Conservation (phyloP, 192 early-diverging fungal species). For the Endogone sp. region DNA sequence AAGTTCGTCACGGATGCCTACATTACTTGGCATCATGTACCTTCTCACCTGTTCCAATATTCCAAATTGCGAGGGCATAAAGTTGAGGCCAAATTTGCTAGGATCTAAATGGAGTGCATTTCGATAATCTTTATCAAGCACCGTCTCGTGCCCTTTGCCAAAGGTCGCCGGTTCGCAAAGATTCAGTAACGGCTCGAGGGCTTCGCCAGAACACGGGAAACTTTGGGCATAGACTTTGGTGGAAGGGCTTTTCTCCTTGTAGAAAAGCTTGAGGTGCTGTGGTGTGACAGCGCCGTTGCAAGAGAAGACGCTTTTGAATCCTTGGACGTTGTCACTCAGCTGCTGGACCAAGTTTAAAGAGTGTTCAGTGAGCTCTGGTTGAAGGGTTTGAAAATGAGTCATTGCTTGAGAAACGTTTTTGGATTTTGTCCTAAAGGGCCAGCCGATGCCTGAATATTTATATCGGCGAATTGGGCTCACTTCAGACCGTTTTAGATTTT, state of each 20-base stretch:
- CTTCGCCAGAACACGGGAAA: not conserved
- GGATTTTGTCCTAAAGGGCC: too few relatives aligned
- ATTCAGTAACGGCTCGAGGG: not conserved
- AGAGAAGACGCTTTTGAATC: not conserved
- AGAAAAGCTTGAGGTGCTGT: not conserved
- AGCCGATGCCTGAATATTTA: too few relatives aligned
- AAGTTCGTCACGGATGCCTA: not conserved
- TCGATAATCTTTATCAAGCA: not conserved
- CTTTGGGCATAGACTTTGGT: not conserved
- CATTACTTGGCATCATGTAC: not conserved
- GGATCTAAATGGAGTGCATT: not conserved
- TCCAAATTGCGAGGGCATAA: not conserved
- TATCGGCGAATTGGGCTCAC: too few relatives aligned
- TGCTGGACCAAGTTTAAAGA: too few relatives aligned
- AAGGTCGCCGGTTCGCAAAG: not conserved
- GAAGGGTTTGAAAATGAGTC: too few relatives aligned
- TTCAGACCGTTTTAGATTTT: too few relatives aligned
- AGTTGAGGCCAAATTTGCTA: not conserved
- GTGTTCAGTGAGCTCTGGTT: too few relatives aligned
- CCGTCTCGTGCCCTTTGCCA: not conserved
- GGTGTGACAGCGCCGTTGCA: not conserved
- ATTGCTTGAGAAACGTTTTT: too few relatives aligned
- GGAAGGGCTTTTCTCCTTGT: not conserved
- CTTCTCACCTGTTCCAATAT: not conserved
- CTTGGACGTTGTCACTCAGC: too few relatives aligned